phyloP scores from a whole-genome alignment of 176 grass and related monocot genomes.

The Oryza officinalis region DNA sequence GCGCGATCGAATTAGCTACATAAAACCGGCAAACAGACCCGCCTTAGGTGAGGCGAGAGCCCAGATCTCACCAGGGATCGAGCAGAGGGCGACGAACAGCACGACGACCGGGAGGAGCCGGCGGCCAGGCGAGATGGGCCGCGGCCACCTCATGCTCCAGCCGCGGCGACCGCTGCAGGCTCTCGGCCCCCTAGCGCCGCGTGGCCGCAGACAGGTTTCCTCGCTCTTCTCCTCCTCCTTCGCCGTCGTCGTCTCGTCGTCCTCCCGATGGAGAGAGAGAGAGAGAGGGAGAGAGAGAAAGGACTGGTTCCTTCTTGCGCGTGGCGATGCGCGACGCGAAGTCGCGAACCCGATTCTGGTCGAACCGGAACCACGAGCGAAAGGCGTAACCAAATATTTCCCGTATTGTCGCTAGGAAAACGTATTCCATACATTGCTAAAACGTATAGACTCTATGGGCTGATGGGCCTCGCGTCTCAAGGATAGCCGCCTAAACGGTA shows the following conservation, averaged over 20 bases:
- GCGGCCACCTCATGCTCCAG: conserved; percentile 50
- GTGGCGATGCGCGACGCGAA: conserved; percentile 9
- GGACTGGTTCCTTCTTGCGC: neutral
- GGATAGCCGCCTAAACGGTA: neutral
- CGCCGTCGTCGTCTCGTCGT: neutral
- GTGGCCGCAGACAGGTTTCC: neutral
- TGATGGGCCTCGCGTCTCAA: neutral
- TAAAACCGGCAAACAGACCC: neutral
- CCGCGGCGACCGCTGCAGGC: neutral
- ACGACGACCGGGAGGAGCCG: neutral
- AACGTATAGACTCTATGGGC: neutral
- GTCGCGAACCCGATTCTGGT: neutral
- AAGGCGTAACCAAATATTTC: neutral
- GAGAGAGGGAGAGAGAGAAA: neutral
- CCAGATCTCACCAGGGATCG: conserved; percentile 57
- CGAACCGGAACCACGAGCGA: neutral
- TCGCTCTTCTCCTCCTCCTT: neutral
- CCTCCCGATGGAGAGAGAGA: neutral
- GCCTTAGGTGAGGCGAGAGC: neutral
- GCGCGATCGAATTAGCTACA: neutral
- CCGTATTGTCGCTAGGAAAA: neutral
- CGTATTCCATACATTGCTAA: neutral
- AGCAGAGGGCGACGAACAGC: conserved; percentile 35
- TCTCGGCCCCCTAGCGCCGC: neutral
- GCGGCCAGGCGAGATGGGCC: conserved; percentile 10